These are phyloP conservation scores for Phialocephala sp. DNA, from an alignment of 2,329 filamentous ascomycete genomes.

Conservation along the genomic window DNA sequence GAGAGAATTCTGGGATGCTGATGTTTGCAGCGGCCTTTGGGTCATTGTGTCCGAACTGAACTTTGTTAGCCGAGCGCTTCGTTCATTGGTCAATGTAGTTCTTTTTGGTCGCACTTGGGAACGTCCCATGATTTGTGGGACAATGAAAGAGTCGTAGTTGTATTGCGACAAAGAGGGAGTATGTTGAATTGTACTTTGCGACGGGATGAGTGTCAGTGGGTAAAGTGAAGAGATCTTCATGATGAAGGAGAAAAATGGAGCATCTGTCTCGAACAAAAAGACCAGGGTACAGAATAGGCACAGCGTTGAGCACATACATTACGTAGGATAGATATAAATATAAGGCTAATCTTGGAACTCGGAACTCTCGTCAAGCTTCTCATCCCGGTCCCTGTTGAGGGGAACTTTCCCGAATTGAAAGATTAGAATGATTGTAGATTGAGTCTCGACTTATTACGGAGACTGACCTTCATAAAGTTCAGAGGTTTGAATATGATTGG, in stretches of 20 bases:
- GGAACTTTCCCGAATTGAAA: too few relatives aligned
- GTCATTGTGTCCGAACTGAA: constrained; percentile 57
- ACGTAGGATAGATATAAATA: too few relatives aligned
- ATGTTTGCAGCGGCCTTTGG: constrained; percentile 52
- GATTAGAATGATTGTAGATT: too few relatives aligned
- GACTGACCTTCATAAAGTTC: neutral
- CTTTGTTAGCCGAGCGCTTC: neutral
- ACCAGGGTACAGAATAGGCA: too few relatives aligned
- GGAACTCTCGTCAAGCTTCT: too few relatives aligned
- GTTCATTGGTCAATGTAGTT: neutral
- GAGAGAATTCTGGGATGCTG: constrained; percentile 46
- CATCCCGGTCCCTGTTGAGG: too few relatives aligned
- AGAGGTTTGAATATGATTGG: neutral
- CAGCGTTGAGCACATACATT: too few relatives aligned
- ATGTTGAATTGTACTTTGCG: constrained; percentile 40
- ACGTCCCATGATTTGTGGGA: neutral
- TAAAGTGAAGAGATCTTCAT: constrained; percentile 16
- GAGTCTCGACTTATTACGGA: too few relatives aligned
- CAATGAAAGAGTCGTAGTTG: constrained; percentile 43
- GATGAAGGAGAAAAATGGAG: neutral
- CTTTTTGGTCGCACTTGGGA: neutral
- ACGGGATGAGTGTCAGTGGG: constrained; percentile 39
- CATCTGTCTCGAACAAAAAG: neutral
- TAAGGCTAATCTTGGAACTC: too few relatives aligned
- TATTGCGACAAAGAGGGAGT: constrained; percentile 55